Evolutionary conservation across 2,329 filamentous ascomycete genomes (phyloP), one percentile per base, ranked within the genome.

Genomic region (Cercospora beticola): DNA sequence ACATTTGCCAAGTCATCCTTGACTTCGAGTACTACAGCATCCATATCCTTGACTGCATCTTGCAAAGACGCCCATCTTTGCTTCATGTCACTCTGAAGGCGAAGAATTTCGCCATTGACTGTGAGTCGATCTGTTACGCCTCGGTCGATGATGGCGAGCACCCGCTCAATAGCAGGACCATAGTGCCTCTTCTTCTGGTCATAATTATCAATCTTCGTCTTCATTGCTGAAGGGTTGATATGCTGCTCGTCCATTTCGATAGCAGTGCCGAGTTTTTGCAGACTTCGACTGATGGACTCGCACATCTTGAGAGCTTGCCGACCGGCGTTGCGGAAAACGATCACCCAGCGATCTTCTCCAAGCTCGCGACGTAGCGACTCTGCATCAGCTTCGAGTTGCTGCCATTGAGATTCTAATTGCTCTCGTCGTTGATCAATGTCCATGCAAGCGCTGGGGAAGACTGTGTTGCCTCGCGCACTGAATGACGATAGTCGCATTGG

Each of bases 111-210:
- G 56, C 95, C 95, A 77, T 99, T 98, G 65, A 98, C 93, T 0
- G 95, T 98, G 61, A 97, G 84, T n/a, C 95, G 89, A 76, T 98
- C 93, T 77, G 92, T 92, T 76, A 98, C 91, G n/a, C 95, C 95
- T 77, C 93, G 94, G 74, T 97, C 93, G 62, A 98, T 97, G 77
- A 98, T 96, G 46, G 90, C 89, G 18, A 98, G 82, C 7, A 99
- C 93, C 52, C 94, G 88, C 78, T 95, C 92, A 77, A 99, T 96
- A 1, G 95, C 94, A 9, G 94, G 92, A 1, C 93, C 91, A 76
- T 98, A 99, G 78, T 98, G 94, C 68, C 89, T 89, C 80, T 94
- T 96, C 84, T 98, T 99, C 54, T 92, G 92, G 78, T 97, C 94
- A 79, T 97, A 99, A 74, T 87, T 96, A 79, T 97, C 93, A 52